Evolutionary conservation across 768 basidiomycete species (phyloP), one percentile per base, ranked within the genome.

Genomic region (Chalciporus piperatus): DNA sequence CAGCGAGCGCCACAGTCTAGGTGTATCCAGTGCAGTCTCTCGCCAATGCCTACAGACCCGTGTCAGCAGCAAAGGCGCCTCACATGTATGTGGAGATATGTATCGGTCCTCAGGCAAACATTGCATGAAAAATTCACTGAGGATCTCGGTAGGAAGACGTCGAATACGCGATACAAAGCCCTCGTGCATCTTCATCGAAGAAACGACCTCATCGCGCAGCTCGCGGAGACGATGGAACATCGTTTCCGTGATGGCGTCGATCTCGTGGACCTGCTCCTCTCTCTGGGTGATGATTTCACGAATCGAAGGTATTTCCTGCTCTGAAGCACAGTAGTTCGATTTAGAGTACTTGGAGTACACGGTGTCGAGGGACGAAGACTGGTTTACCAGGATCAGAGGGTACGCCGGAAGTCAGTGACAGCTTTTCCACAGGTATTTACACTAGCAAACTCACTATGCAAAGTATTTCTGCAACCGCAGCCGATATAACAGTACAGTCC

Each of bases 1-100:
- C 17, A 80, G 75, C 0, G 72, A 67, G 6, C 72, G 68, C 79
- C 79, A 80, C 17, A 80, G 62, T 45, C 63, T 68, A 12, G 78
- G 74, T 3, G 72, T 73, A 9, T 59, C 60, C 11, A 63, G 50
- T 23, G 62, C 71, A 27, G 78, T 40, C 1, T 58, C 33, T 54
- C 69, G 70, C 79, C 79, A 80, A 3, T 64, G 52, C 8, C 60
- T 59, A 51, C 73, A 76, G 14, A 79, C 73, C 41, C 59, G 61
- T 22, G 72, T 64, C 25, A 78, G 55, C 4, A 73, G 47, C 22
- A 73, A 52, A 22, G 76, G 75, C 0, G 67, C 69, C 23, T 57
- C 38, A 0, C 27, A 19, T 4, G 48, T 22, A 8, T 50, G 48
- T 37, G 54, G 57, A 41, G 67, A 12, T 30, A 25, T 4, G 25